A percentile compares a stretch with the other conserved stretches of the same genome.
Evolutionary conservation across 129 eudicot genomes (phyloP).

Genomic region (Artemisia tridentata): DNA sequence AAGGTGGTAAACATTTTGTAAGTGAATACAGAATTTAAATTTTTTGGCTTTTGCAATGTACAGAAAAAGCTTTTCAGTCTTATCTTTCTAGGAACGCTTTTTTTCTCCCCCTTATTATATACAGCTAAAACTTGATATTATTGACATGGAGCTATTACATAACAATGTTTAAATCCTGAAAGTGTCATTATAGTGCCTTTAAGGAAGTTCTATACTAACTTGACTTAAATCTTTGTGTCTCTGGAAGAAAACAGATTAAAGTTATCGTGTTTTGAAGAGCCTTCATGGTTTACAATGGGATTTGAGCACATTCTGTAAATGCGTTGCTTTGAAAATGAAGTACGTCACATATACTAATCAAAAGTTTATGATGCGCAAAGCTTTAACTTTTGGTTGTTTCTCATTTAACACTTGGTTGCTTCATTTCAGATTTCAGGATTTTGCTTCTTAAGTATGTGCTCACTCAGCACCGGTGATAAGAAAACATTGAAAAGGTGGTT

Average conservation of each 20-base stretch:
- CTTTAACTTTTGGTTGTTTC: background rate
- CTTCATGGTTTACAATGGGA: conserved; percentile 20
- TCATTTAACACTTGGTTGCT: background rate
- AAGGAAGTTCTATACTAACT: conserved; percentile 5
- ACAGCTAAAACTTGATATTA: background rate
- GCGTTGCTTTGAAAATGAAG: conserved; percentile 61
- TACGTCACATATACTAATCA: conserved; percentile 4
- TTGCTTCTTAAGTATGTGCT: conserved; percentile 45
- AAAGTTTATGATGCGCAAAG: background rate
- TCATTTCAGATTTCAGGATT: conserved; percentile 40
- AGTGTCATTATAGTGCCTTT: background rate
- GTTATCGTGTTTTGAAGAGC: conserved; percentile 18
- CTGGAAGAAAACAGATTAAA: conserved; percentile 12
- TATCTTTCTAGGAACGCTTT: background rate
- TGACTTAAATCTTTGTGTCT: background rate
- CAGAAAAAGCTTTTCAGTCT: background rate
- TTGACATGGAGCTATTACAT: background rate
- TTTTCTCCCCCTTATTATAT: background rate
- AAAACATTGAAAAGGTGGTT: conserved; percentile 75
- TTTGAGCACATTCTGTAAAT: conserved; percentile 36
- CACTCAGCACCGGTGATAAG: conserved; percentile 52
- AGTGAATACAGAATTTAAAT: background rate
- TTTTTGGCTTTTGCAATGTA: no score
- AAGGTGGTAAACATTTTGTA: background rate
- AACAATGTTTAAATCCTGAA: background rate